These are phyloP conservation scores for Neurospora pannonica DNA, from an alignment of 495 filamentous ascomycete genomes.

Conservation along the genomic window DNA sequence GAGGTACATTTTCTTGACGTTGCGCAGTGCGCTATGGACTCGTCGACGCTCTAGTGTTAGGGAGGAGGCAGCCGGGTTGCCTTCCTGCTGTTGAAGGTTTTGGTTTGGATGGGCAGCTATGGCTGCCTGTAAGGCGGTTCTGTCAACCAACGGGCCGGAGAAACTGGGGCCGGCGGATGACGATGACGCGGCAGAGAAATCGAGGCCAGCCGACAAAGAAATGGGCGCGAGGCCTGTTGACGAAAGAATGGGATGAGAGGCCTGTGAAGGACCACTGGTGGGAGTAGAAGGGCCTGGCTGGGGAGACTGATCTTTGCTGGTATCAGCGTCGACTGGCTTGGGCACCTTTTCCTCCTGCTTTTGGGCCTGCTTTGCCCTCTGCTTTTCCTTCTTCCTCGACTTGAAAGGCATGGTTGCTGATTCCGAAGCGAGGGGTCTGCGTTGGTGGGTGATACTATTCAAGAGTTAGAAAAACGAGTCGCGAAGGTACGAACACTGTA, in stretches of 20 bases:
- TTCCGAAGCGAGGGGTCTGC: not conserved
- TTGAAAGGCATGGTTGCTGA: not conserved
- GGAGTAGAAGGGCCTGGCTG: too few species aligned
- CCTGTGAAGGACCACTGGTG: too few species aligned
- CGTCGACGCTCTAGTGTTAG: not conserved
- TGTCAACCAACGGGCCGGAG: too few species aligned
- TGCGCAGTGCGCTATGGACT: not conserved
- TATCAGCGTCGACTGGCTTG: too few species aligned
- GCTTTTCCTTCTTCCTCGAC: not conserved
- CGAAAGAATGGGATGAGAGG: too few species aligned
- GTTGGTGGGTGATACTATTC: not conserved
- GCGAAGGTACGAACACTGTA: not conserved
- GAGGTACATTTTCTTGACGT: not conserved
- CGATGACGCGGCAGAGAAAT: too few species aligned
- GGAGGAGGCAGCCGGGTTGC: not conserved
- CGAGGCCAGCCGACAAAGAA: too few species aligned
- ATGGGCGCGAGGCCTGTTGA: too few species aligned
- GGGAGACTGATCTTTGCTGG: too few species aligned
- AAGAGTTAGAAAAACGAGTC: not conserved
- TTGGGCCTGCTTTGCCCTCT: not conserved
- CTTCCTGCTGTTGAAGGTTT: not conserved
- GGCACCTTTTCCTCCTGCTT: not conserved
- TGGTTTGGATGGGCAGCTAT: too few species aligned
- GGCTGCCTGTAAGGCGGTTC: too few species aligned
- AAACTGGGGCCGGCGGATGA: too few species aligned